phyloP scores from a whole-genome alignment of 305 asterid species.

The Euphrasia arctica region DNA sequence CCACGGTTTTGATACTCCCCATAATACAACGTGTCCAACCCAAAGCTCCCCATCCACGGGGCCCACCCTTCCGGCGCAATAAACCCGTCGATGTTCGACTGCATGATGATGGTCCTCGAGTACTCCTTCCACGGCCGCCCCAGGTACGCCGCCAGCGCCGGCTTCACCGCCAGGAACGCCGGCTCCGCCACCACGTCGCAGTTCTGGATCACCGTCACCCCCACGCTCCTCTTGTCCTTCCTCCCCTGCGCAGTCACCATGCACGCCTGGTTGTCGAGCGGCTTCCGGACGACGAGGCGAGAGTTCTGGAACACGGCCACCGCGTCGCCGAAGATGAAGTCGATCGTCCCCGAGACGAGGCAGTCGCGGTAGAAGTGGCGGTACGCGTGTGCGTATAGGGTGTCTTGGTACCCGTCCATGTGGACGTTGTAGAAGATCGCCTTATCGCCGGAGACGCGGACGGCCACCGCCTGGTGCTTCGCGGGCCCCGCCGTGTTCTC shows the following conservation, averaged over 20 bases:
- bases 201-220: slow-evolving; percentile 11
- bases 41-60: slow-evolving; percentile 35
- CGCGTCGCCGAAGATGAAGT: slow-evolving; percentile 16
- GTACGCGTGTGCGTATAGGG: slow-evolving; percentile 16
- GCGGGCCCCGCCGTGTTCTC: slow-evolving; percentile 15
- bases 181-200: slow-evolving; percentile 15
- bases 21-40: slow-evolving; percentile 35
- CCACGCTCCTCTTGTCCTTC: slow-evolving; percentile 12
- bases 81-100: slow-evolving; percentile 33
- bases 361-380: slow-evolving; percentile 13
- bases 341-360: slow-evolving; percentile 7
- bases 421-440: slow-evolving; percentile 12
- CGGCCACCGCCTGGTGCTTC: slow-evolving; percentile 13
- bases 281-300: slow-evolving; percentile 1
- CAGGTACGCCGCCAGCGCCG: neutral
- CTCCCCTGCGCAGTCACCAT: slow-evolving; percentile 13
- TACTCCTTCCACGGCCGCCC: slow-evolving; percentile 61
- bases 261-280: slow-evolving; percentile 17
- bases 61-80: slow-evolving; percentile 47
- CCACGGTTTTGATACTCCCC: slow-evolving; percentile 44
- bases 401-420: slow-evolving; percentile 17
- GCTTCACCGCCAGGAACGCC: neutral
- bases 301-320: slow-evolving; percentile 14
- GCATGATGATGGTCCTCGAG: slow-evolving; percentile 46
- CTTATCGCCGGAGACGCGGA: slow-evolving; percentile 11